These are phyloP conservation scores for Chamaenerion angustifolium DNA, from an alignment of 345 rosid genomes.

Conservation along the genomic window DNA sequence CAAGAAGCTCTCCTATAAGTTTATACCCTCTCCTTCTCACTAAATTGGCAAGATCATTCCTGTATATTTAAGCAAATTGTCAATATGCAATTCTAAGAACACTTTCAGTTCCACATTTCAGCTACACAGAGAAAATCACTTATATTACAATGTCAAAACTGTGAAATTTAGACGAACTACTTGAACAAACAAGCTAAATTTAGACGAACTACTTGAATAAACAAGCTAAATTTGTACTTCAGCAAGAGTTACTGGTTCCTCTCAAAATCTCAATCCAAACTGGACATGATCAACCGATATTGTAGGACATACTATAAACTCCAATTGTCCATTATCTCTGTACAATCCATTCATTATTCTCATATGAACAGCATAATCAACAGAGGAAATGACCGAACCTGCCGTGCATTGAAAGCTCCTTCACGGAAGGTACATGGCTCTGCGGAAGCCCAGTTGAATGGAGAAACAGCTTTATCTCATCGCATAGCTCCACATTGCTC, in stretches of 20 bases:
- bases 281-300: no score
- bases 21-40: conserved; percentile 85
- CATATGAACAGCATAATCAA: background rate
- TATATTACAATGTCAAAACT: no score
- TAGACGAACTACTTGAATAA: no score
- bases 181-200: no score
- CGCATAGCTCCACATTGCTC: conserved; percentile 62
- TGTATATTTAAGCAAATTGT: conserved; percentile 5
- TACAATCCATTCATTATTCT: background rate
- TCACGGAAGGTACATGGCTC: conserved; percentile 58
- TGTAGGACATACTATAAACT: no score
- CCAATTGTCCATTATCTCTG: no score
- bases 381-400: conserved; percentile 28
- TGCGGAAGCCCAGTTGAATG: conserved; percentile 48
- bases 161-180: no score
- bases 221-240: background rate
- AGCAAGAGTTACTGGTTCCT: background rate
- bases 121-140: conserved; percentile 3
- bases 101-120: conserved; percentile 2
- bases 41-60: conserved; percentile 76
- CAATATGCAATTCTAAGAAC: background rate
- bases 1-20: conserved; percentile 44
- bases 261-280: no score
- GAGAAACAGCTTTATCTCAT: conserved; percentile 48
- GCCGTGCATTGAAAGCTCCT: conserved; percentile 65